Percentiles rank a stretch among this genome's conserved stretches.
These are phyloP conservation scores for Mycogone perniciosa DNA, from an alignment of 2,329 filamentous ascomycete genomes.

Conservation along the genomic window DNA sequence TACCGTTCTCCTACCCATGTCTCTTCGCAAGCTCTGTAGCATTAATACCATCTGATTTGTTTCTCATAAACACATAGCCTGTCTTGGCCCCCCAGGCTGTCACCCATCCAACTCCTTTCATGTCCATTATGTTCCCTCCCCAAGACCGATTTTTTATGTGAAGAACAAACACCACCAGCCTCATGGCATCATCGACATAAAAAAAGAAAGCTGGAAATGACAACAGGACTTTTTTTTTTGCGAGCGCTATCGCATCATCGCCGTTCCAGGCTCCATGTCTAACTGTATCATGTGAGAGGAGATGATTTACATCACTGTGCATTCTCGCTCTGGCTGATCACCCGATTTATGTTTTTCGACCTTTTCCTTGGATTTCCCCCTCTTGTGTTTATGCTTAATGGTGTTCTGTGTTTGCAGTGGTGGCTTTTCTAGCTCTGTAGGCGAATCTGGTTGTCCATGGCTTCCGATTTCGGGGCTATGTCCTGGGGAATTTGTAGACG, in stretches of 20 bases:
- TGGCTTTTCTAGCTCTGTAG: conserved; percentile 17
- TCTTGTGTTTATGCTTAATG: conserved; percentile 29
- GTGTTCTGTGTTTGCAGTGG: conserved; percentile 14
- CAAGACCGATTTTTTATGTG: background rate
- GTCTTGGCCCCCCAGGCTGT: background rate
- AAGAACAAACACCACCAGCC: background rate
- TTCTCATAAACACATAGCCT: background rate
- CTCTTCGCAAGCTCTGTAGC: conserved; percentile 13
- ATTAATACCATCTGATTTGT: conserved; percentile 9
- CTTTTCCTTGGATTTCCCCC: conserved; percentile 35
- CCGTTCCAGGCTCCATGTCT: background rate
- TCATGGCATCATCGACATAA: too few species aligned
- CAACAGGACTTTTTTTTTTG: background rate
- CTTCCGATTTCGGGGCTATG: conserved; percentile 14
- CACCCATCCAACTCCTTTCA: background rate
- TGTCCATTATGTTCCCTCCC: background rate
- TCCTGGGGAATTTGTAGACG: conserved; percentile 21
- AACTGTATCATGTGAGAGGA: background rate
- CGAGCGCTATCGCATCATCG: background rate
- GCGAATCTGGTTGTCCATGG: conserved; percentile 15
- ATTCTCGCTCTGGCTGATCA: conserved; percentile 41
- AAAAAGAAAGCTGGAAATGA: background rate
- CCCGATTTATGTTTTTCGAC: conserved; percentile 29
- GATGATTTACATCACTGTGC: conserved; percentile 38
- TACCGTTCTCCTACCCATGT: background rate